Conservation (phyloP, 306 rosid species). For the Cicer judaicum region DNA sequence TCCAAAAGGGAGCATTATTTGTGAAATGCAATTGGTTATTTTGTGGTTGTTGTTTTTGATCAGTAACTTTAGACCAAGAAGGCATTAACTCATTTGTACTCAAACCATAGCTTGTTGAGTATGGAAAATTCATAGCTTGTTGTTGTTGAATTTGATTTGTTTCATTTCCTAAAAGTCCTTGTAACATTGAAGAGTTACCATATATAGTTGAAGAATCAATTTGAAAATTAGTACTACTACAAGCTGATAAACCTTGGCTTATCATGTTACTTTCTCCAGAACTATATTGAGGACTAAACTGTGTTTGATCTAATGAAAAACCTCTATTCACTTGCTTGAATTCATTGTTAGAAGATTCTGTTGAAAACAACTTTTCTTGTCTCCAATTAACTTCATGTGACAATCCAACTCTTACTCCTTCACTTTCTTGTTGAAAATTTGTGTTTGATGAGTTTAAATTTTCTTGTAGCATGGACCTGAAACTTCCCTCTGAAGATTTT, state of each 20-base stretch:
- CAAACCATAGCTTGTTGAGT: conserved; percentile 56
- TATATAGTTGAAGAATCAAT: conserved; percentile 60
- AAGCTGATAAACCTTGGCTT: conserved; percentile 56
- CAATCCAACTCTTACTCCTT: conserved; percentile 25
- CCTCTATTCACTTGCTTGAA: conserved; percentile 60
- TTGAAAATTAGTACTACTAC: not conserved
- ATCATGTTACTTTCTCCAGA: conserved; percentile 78
- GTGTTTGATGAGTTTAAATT: conserved; percentile 58
- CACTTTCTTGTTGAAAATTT: conserved; percentile 64
- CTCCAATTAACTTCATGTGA: conserved; percentile 74
- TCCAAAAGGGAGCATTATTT: conserved; percentile 87
- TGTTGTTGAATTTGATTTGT: conserved; percentile 47
- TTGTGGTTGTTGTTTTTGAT: conserved; percentile 60
- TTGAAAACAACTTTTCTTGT: conserved; percentile 60
- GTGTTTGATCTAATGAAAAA: conserved; percentile 73
- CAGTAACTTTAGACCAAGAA: conserved; percentile 67
- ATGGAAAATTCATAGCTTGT: conserved; percentile 52
- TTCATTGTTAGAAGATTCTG: conserved; percentile 56
- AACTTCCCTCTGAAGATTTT: conserved; percentile 63
- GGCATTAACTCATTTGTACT: conserved; percentile 59
- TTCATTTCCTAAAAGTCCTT: conserved; percentile 69
- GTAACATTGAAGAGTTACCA: conserved; percentile 70
- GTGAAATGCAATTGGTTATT: conserved; percentile 77
- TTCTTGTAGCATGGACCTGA: conserved; percentile 80
- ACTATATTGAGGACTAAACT: conserved; percentile 83